Evolutionary conservation across 75 land plant species (phyloP).

Genomic region (Adiantum capillusveneris): DNA sequence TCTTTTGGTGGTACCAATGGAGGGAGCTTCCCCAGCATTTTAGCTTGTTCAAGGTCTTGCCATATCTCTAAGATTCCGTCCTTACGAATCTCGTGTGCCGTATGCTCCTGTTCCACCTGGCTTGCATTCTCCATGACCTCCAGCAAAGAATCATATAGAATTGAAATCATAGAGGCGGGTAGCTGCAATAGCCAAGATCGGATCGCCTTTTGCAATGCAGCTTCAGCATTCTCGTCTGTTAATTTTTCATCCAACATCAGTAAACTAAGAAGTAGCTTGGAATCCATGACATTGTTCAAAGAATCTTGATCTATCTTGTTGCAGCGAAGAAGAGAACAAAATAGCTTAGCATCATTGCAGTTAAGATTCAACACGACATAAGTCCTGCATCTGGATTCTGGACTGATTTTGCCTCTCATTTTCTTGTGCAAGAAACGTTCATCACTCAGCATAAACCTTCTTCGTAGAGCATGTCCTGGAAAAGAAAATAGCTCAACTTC

Average conservation of each 20-base stretch:
- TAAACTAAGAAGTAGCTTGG: not conserved
- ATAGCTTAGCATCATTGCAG: not conserved
- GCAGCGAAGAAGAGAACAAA: constrained; percentile 1
- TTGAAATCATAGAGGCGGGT: not conserved
- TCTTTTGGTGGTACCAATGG: not conserved
- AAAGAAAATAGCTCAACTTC: too few relatives aligned
- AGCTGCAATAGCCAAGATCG: not conserved
- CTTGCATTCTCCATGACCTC: constrained; percentile 9
- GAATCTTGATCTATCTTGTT: not conserved
- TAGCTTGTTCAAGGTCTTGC: not conserved
- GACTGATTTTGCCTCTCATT: not conserved
- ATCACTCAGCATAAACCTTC: constrained; percentile 5
- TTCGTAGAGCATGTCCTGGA: constrained; percentile 7
- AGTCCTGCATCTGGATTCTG: not conserved
- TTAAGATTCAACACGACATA: not conserved
- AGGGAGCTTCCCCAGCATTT: not conserved
- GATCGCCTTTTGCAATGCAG: not conserved
- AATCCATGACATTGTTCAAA: not conserved
- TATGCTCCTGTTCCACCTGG: not conserved
- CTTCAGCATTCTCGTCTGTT: too few relatives aligned
- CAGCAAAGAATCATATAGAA: constrained; percentile 1
- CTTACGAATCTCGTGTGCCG: not conserved
- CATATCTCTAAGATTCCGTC: not conserved
- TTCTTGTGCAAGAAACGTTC: not conserved
- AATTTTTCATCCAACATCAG: not conserved